These are phyloP conservation scores for Vicia sativa DNA, from an alignment of 306 rosid species.

Conservation along the genomic window DNA sequence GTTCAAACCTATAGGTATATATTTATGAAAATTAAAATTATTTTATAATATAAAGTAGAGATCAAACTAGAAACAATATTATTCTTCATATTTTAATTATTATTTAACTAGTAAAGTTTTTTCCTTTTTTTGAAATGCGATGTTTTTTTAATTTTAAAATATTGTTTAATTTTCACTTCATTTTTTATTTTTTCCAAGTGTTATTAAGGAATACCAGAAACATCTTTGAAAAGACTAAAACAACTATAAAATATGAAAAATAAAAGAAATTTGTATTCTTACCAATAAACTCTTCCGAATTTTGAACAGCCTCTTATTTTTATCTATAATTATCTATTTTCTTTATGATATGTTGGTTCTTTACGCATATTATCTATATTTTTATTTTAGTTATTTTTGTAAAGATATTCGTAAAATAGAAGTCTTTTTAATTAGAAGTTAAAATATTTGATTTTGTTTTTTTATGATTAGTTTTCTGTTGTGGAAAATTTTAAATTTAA, in stretches of 20 bases:
- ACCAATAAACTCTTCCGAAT: too few species aligned
- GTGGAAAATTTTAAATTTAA: too few species aligned
- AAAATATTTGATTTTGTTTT: neutral
- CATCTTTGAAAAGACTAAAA: neutral
- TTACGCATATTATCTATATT: neutral
- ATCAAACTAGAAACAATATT: neutral
- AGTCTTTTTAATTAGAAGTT: neutral
- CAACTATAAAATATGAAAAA: neutral
- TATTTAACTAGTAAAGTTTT: neutral
- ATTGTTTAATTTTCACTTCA: neutral
- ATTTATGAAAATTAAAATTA: neutral
- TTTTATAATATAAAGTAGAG: neutral
- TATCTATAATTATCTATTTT: neutral
- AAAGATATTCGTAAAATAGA: neutral
- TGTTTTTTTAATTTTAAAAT: neutral
- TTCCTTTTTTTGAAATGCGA: neutral
- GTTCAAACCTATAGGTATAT: neutral
- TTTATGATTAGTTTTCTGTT: too few species aligned
- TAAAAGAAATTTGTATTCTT: too few species aligned
- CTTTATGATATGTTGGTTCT: neutral
- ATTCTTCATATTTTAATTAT: neutral
- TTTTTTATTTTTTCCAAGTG: neutral
- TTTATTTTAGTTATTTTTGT: neutral
- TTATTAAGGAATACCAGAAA: neutral
- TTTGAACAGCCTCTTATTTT: too few species aligned